Evolutionary conservation across 1,284 basidiomycete species (phyloP), one percentile per base, ranked within the genome.

Genomic region (Rugosomyces carneus): DNA sequence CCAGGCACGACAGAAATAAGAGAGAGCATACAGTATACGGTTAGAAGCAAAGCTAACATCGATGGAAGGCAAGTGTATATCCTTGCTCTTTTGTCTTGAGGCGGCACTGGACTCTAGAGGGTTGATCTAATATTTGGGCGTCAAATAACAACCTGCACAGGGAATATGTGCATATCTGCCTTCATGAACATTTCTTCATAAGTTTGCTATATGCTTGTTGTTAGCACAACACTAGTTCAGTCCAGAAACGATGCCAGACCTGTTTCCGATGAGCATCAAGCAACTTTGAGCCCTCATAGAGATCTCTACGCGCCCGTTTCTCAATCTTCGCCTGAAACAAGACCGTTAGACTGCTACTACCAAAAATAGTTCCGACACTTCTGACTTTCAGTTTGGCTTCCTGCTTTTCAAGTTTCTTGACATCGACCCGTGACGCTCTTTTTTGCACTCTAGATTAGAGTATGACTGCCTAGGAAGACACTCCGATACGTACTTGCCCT

Each of bases 111-210:
- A 81, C 65, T 96, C 92, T 51, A 99, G 69, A 40, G 96, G 93
- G 68, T 99, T 99, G 71, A 99, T 93, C 82, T 85, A 24, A 20
- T 49, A 40, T 37, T 18, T 36, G 27, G 21, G 34, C 11, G 15
- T 8, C 8, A n/a, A 3, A 13, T 3, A 16, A 15, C 23, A 26
- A 38, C 8, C 19, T 31, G 31, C 10, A 46, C 32, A 37, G 43
- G 2, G 19, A 24, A 32, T 31, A 47, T 23, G 47, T 5, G 45
- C 48, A 49, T 43, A 75, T 8, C 15, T 34, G n/a, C 84, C 74
- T 95, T 91, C 87, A 99, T 90, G 71, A 95, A 99, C 83, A 98
- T 86, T 63, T 98, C 95, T 64, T 98, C 94, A 71, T 98, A 98
- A 20, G 84, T 83, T 84, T 95, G 89, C 82, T 95, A 58, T 27